Evolutionary conservation across 2,329 filamentous ascomycete genomes (phyloP).

Genomic region (Claviceps fusiformis): DNA sequence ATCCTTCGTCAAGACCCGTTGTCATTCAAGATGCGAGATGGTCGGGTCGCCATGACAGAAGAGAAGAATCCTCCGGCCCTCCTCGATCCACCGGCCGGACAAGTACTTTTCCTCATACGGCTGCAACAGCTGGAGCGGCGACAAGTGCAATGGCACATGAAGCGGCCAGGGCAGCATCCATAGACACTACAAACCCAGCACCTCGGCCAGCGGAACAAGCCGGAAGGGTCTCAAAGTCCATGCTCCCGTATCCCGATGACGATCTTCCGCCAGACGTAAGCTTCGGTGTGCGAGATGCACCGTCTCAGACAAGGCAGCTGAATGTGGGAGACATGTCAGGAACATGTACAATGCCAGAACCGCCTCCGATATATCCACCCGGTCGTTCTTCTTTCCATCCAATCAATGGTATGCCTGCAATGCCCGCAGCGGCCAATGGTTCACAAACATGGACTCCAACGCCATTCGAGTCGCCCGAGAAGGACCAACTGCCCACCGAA

Average conservation of each 20-base stretch:
- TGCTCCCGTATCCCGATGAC: conserved; percentile 26
- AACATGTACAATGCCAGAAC: conserved; percentile 14
- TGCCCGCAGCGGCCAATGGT: conserved; percentile 6
- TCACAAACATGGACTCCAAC: conserved; percentile 31
- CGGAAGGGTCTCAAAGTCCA: conserved; percentile 10
- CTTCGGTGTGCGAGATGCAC: conserved; percentile 12
- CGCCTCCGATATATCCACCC: neutral
- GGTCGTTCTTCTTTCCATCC: neutral
- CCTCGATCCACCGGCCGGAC: conserved; percentile 22
- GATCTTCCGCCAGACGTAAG: conserved; percentile 12
- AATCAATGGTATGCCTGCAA: neutral
- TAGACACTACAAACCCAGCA: neutral
- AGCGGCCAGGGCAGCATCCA: neutral
- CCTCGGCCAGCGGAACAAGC: conserved; percentile 13
- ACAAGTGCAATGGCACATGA: conserved; percentile 3
- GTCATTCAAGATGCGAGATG: conserved; percentile 21
- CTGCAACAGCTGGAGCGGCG: conserved; percentile 13
- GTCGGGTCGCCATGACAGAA: conserved; percentile 10
- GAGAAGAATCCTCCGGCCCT: conserved; percentile 9
- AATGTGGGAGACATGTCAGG: conserved; percentile 2
- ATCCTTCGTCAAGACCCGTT: conserved; percentile 21
- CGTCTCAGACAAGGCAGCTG: neutral
- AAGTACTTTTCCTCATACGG: conserved; percentile 20
- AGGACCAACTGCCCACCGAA: conserved; percentile 21
- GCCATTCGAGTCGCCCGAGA: conserved; percentile 29